Percentiles rank a stretch among this genome's conserved stretches.
Evolutionary conservation across 2,329 filamentous ascomycete species (phyloP).

Genomic region (Aspergillus ruber): DNA sequence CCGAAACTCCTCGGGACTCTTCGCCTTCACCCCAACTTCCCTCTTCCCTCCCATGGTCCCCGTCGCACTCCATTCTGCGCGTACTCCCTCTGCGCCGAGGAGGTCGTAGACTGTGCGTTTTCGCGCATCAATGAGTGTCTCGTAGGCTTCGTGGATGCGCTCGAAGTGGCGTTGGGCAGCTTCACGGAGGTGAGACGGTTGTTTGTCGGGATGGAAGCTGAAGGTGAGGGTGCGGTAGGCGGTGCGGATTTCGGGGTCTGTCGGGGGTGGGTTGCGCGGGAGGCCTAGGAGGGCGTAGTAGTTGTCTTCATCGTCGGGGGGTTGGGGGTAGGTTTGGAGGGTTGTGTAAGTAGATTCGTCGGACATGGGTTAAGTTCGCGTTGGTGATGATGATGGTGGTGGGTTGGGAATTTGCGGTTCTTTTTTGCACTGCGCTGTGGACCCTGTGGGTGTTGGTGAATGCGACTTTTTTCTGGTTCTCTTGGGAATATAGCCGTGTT

Average conservation of each 20-base stretch:
- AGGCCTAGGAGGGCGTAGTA: constrained; percentile 40
- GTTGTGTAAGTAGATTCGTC: constrained; percentile 20
- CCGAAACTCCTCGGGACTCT: constrained; percentile 35
- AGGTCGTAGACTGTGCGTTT: constrained; percentile 41
- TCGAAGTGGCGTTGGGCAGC: constrained; percentile 33
- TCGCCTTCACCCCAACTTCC: constrained; percentile 32
- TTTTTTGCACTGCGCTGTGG: neutral
- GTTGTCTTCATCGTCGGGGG: constrained; percentile 25
- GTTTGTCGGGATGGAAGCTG: constrained; percentile 42
- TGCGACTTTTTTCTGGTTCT: too few species aligned
- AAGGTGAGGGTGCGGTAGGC: constrained; percentile 39
- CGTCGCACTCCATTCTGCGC: constrained; percentile 28
- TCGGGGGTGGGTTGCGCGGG: constrained; percentile 32
- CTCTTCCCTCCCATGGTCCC: constrained; percentile 28
- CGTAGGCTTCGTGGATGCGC: constrained; percentile 36
- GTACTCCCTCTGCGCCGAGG: constrained; percentile 35
- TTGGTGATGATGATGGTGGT: neutral
- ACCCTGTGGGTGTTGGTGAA: too few species aligned
- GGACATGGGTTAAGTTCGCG: neutral
- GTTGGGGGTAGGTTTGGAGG: constrained; percentile 24
- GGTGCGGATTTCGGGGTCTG: constrained; percentile 36
- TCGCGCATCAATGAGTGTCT: constrained; percentile 34
- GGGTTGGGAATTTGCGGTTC: neutral
- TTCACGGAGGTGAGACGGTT: constrained; percentile 32
- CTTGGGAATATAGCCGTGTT: too few species aligned